Percentiles rank a stretch among this genome's conserved stretches.
phyloP scores from a whole-genome alignment of 805 yeast genomes.

The Pichia californica region DNA sequence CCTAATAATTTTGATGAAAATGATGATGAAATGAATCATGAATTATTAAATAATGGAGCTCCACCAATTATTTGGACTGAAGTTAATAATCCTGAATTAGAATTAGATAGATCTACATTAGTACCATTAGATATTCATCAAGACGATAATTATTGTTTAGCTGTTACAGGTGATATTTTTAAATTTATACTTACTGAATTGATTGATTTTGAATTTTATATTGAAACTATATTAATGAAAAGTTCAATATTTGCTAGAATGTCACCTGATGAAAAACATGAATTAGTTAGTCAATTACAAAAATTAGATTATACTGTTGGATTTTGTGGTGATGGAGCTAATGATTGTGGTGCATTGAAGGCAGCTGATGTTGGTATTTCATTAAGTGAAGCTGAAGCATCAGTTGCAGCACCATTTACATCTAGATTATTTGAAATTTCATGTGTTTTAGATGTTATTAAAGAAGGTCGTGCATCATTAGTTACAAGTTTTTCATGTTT shows the following conservation, averaged over 20 bases:
- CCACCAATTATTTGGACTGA: conserved; percentile 57
- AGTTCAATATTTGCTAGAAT: conserved; percentile 86
- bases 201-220: conserved; percentile 33
- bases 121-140: conserved; percentile 35
- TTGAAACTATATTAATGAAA: conserved; percentile 56
- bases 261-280: conserved; percentile 99
- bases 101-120: conserved; percentile 60
- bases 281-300: conserved; percentile 82
- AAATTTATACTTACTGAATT: conserved; percentile 61
- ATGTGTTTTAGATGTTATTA: conserved; percentile 85
- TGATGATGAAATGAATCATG: neutral
- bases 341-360: conserved; percentile 96
- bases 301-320: conserved; percentile 86
- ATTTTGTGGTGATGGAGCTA: conserved; percentile 99
- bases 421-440: conserved; percentile 84
- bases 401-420: conserved; percentile 98
- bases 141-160: conserved; percentile 52
- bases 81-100: conserved; percentile 48
- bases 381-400: conserved; percentile 94
- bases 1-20: conserved; percentile 8
- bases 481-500: conserved; percentile 95
- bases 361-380: conserved; percentile 98
- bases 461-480: conserved; percentile 90
- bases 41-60: conserved; percentile 4
- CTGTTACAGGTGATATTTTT: conserved; percentile 91